A percentile compares a stretch with the other conserved stretches of the same genome.
phyloP scores from a whole-genome alignment of 257 asterid species.

The Coffea canephora region DNA sequence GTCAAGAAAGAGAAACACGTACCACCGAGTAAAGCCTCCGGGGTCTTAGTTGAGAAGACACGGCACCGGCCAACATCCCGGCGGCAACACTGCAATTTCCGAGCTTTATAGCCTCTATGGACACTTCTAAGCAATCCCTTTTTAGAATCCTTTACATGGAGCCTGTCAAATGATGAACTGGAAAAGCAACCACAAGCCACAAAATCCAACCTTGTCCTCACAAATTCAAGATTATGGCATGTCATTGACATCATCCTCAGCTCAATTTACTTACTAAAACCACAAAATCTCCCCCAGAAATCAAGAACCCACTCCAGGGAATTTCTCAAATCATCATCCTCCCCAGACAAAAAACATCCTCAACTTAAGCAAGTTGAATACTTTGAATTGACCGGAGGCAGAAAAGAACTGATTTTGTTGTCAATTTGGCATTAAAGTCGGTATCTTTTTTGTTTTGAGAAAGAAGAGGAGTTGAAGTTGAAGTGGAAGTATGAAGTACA shows the following conservation, averaged over 20 bases:
- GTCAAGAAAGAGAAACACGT: conserved; percentile 3
- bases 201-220: conserved; percentile 55
- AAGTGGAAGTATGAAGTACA: not conserved
- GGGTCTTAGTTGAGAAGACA: conserved; percentile 60
- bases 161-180: conserved; percentile 44
- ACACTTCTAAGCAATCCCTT: conserved; percentile 47
- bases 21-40: conserved; percentile 67
- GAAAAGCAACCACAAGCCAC: conserved; percentile 73
- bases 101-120: conserved; percentile 41
- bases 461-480: conserved; percentile 4
- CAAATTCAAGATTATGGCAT: conserved; percentile 65
- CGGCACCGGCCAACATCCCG: conserved; percentile 54
- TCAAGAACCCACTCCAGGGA: conserved; percentile 46
- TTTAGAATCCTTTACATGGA: conserved; percentile 31
- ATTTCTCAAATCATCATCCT: conserved; percentile 30
- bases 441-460: not conserved
- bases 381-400: not conserved
- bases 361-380: conserved; percentile 13
- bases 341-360: conserved; percentile 15
- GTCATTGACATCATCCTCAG: conserved; percentile 69
- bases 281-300: conserved; percentile 20
- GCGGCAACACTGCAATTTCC: conserved; percentile 45
- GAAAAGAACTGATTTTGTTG: not conserved
- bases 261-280: conserved; percentile 1
- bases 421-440: not conserved